phyloP scores from a whole-genome alignment of 2,329 filamentous ascomycete genomes.

The Cladosporium sp. region DNA sequence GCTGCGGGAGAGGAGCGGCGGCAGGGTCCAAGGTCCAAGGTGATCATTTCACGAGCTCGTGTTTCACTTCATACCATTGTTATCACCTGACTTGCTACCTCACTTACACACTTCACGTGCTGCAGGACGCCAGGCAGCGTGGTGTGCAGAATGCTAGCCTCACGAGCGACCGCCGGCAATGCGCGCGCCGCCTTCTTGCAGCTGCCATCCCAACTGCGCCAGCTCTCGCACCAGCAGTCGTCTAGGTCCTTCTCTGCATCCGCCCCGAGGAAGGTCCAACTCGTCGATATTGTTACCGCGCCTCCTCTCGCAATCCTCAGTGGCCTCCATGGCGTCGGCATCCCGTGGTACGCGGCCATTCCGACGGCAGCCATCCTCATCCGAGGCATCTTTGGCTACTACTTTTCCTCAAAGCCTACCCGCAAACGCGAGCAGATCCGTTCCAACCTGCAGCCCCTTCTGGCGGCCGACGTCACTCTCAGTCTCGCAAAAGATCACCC shows the following conservation, averaged over 20 bases:
- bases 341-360: conserved; percentile 36
- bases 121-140: neutral
- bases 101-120: neutral
- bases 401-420: conserved; percentile 24
- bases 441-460: conserved; percentile 26
- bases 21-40: neutral
- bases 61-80: neutral
- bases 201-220: conserved; percentile 28
- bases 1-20: neutral
- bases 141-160: conserved; percentile 2
- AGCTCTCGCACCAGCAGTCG: conserved; percentile 21
- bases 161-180: neutral
- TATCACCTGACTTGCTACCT: neutral
- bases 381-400: conserved; percentile 32
- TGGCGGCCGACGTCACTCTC: neutral
- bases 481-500: conserved; percentile 3
- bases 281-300: conserved; percentile 20
- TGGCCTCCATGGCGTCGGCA: conserved; percentile 29
- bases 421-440: conserved; percentile 25
- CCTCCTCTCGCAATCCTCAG: conserved; percentile 28
- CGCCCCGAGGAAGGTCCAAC: conserved; percentile 16
- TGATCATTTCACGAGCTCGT: neutral
- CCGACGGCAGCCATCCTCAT: conserved; percentile 33
- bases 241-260: conserved; percentile 31
- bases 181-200: conserved; percentile 22